Base-by-base conservation (phyloP, 2,329 filamentous ascomycete species). In the Dothiorella sarmentorum region DNA sequence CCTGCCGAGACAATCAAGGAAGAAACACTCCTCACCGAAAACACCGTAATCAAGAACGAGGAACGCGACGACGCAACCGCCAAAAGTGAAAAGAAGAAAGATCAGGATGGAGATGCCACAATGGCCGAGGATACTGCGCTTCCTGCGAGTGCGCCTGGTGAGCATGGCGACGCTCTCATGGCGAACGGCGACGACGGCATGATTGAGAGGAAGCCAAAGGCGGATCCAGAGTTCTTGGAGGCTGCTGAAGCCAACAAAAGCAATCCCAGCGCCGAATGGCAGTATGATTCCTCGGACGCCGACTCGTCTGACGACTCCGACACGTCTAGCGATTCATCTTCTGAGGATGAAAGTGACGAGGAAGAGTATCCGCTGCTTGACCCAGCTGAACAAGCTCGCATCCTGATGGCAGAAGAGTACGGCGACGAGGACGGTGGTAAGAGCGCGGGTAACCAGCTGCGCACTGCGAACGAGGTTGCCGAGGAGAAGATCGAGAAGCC, bases 321-420 rank as follows among this genome's bases (percentile, higher is more conserved):
- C 57, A 64, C 62, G 9, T 69, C 68, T 35, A 81, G 84, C 58
- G 82, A 83, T 60, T 63, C 61, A 6, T 69, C 68, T 37, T 81
- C 84, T 56, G 82, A 83, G 60, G 78, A 76, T n/a, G 76, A 75
- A 27, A 68, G 67, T 33, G 80, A 80, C 61, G 83, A 83, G 27
- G 91, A 91, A 66, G 83, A 66, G 15, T 69, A 70, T 47, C 69
- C 89, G 56, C 80, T 92, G 40, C 78, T 97, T 1, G 87, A 87
- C 56, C 84, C 91, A 2, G 90, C 92, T 67, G 91, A 96, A 70
- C 88, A 90, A 59, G 91, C 90, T 0, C 86, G 87, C 31, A 85
- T 96, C 49, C 78, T 97, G 20, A 95, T 97, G 90, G 83, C 87
- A 62, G 88, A 84, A 42, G 91, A 93, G 63, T 86, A 81, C 29